Evolutionary conservation across 2,329 filamentous ascomycete genomes (phyloP), one percentile per base, ranked within the genome.

Genomic region (Alternaria brassicae): DNA sequence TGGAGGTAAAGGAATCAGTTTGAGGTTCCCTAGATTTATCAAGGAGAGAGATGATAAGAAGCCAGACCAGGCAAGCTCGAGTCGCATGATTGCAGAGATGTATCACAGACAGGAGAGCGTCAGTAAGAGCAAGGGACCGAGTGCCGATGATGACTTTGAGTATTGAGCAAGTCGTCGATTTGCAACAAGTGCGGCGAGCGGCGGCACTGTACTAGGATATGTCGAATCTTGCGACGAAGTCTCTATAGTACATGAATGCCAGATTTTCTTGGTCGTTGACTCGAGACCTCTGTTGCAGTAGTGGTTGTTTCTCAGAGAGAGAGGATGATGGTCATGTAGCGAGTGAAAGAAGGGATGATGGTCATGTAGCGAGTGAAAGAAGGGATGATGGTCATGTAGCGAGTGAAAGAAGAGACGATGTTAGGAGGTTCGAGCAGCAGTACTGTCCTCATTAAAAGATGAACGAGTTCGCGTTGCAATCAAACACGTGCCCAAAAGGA

Each of bases 101-200:
- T 99, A 98, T 81, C 85, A 89, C 67, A 93, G 91, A 80, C 95
- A 99, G 82, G 94, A 98, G 82, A 91, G 90, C 68, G 92, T 97
- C 50, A 82, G 87, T 12, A 96, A 95, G 83, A 92, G 83, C 57
- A 96, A 96, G 81, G 91, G 90, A 0, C 91, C 92, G 4, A 85
- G 89, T 47, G 93, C 93, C 55, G 95, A 99, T 82, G 94, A 98
- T 80, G 93, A 98, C 78, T 99, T 97, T 80, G 95, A 99, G 83
- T 99, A 99, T 80, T 99, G 23, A 52, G 34, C 32, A 27, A 34
- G 13, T 47, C 12, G 15, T 37, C 21, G 44, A 3, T 36, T 48
- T 30, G 13, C 19, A 12, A 34, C 8, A 48, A 48, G 44, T 30
- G 44, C 13, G 13, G 17, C 15, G 19, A 10, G 8, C 19, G 17